Conservation (phyloP, 192 early-diverging fungal genomes). For the Linnemannia hyalina region DNA sequence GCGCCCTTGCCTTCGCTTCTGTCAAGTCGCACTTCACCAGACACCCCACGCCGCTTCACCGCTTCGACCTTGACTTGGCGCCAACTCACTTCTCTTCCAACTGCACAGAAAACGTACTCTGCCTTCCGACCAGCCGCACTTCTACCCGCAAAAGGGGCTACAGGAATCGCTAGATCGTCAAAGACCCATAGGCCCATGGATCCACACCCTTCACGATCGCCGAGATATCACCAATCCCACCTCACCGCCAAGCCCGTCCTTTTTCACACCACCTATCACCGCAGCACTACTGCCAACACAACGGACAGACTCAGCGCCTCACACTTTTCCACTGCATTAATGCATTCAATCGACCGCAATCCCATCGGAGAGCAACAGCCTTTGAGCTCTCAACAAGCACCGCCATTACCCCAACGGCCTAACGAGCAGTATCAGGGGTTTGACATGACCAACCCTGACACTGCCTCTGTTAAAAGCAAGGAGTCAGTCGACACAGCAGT, state of each 20-base stretch:
- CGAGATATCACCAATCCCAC: slow-evolving; percentile 13
- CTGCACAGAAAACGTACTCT: neutral
- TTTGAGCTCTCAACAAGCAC: neutral
- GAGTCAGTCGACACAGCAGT: neutral
- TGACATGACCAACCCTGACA: neutral
- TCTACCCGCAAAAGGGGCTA: neutral
- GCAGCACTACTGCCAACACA: neutral
- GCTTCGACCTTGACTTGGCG: neutral
- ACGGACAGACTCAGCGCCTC: neutral
- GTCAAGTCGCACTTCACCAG: neutral
- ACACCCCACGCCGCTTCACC: neutral
- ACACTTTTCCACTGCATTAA: slow-evolving; percentile 1
- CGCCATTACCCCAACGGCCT: neutral
- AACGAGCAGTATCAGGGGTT: neutral
- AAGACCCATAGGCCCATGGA: slow-evolving; percentile 3
- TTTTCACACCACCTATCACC: slow-evolving; percentile 7
- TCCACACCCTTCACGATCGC: slow-evolving; percentile 19
- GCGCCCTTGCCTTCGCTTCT: neutral
- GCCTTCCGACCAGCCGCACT: neutral
- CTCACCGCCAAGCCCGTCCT: neutral
- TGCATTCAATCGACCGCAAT: neutral
- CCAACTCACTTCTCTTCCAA: neutral
- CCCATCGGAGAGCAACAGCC: neutral
- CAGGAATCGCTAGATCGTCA: neutral
- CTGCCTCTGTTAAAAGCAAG: neutral